A percentile compares a stretch with the other conserved stretches of the same genome.
These are phyloP conservation scores for Xylaria sp. DNA, from an alignment of 2,329 filamentous ascomycete species.

Conservation along the genomic window DNA sequence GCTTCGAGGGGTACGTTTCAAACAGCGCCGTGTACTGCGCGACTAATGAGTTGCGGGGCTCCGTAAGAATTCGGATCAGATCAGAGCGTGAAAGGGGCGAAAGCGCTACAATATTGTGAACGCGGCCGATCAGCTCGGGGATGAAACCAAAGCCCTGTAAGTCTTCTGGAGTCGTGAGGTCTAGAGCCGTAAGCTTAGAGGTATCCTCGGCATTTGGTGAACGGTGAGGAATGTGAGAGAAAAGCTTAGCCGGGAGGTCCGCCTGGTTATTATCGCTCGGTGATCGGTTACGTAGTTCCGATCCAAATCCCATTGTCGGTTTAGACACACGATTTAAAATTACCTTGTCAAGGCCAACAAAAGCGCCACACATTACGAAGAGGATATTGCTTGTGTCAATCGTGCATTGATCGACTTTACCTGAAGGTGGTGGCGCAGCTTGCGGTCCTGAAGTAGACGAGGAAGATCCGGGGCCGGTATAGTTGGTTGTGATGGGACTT, in stretches of 20 bases:
- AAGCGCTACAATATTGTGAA: slow-evolving; percentile 89
- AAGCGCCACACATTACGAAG: slow-evolving; percentile 96
- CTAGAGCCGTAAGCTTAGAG: slow-evolving; percentile 67
- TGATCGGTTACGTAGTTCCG: slow-evolving; percentile 73
- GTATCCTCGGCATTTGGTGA: slow-evolving; percentile 48
- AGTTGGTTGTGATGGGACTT: slow-evolving; percentile 64
- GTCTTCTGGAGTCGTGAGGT: slow-evolving; percentile 79
- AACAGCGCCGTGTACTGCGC: slow-evolving; percentile 92
- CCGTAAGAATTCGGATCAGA: slow-evolving; percentile 88
- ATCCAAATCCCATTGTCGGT: slow-evolving; percentile 89
- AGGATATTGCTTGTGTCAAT: slow-evolving; percentile 96
- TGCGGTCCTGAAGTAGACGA: slow-evolving; percentile 57
- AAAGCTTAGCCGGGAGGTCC: slow-evolving; percentile 72
- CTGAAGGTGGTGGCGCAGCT: slow-evolving; percentile 56
- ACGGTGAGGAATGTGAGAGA: slow-evolving; percentile 68
- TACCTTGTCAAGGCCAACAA: slow-evolving; percentile 89
- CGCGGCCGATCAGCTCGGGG: slow-evolving; percentile 92
- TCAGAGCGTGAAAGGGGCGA: slow-evolving; percentile 75
- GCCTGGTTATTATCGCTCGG: slow-evolving; percentile 61
- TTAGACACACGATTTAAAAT: slow-evolving; percentile 89
- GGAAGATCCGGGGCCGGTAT: slow-evolving; percentile 58
- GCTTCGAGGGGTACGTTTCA: slow-evolving; percentile 78
- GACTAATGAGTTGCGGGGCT: slow-evolving; percentile 88
- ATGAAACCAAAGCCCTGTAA: slow-evolving; percentile 91
- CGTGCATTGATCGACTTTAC: slow-evolving; percentile 72